Percentiles rank a stretch among this genome's conserved stretches.
phyloP scores from a whole-genome alignment of 306 rosid species.

The Cotoneaster glaucophyllus region DNA sequence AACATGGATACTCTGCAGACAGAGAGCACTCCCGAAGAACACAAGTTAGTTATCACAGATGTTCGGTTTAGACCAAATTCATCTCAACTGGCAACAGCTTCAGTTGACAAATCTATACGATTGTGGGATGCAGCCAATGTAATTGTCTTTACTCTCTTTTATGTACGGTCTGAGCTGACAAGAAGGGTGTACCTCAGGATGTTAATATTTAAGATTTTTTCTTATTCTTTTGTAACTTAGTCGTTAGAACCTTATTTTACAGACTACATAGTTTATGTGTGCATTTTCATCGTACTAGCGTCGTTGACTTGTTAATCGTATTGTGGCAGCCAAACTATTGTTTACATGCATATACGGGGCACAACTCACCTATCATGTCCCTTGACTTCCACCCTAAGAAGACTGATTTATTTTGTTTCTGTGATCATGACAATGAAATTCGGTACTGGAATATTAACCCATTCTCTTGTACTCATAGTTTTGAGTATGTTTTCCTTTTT shows the following conservation, averaged over 20 bases:
- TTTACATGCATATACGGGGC: conserved; percentile 50
- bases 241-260: background rate
- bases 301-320: background rate
- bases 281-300: background rate
- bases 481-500: too few relatives aligned
- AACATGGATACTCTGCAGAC: conserved; percentile 84
- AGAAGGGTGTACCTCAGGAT: too few relatives aligned
- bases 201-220: too few relatives aligned
- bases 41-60: conserved; percentile 56
- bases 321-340: conserved; percentile 67
- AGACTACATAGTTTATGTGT: background rate
- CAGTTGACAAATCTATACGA: conserved; percentile 73
- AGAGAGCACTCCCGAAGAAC: conserved; percentile 68
- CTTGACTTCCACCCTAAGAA: conserved; percentile 90
- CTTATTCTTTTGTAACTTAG: background rate
- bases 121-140: conserved; percentile 93
- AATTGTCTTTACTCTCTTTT: conserved; percentile 12
- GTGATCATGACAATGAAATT: conserved; percentile 74
- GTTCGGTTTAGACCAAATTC: conserved; percentile 93
- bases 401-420: conserved; percentile 73
- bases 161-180: background rate
- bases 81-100: conserved; percentile 86
- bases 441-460: conserved; percentile 61
- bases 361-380: conserved; percentile 57
- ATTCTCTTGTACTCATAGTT: conserved; percentile 34